A percentile compares a stretch with the other conserved stretches of the same genome.
These are phyloP conservation scores for Salix suchowensis DNA, from an alignment of 345 rosid genomes.

Conservation along the genomic window DNA sequence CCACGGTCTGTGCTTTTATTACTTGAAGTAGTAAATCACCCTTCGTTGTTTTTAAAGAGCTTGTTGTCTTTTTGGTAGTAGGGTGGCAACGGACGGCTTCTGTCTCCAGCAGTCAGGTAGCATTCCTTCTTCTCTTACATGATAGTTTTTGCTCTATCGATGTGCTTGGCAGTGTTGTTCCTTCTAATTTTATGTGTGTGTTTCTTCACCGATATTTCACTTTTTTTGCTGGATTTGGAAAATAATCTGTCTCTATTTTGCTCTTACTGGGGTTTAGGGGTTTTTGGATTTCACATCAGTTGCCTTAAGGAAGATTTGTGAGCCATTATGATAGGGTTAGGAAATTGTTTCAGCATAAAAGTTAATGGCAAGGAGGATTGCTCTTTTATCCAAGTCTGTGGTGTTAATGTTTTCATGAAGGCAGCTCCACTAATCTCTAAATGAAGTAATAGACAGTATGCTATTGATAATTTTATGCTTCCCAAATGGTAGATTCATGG, in stretches of 20 bases:
- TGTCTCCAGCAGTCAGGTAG: slow-evolving; percentile 22
- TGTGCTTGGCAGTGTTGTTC: neutral
- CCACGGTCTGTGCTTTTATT: neutral
- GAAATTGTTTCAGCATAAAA: slow-evolving; percentile 3
- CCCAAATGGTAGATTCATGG: neutral
- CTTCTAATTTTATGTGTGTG: slow-evolving; percentile 25
- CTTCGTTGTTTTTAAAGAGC: slow-evolving; percentile 2
- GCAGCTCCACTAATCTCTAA: neutral
- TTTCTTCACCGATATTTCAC: neutral
- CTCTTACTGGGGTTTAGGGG: neutral
- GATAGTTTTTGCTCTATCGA: neutral
- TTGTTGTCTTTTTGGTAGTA: slow-evolving; percentile 10
- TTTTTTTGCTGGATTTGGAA: slow-evolving; percentile 7
- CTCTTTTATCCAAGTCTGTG: neutral
- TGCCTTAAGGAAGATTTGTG: slow-evolving; percentile 1
- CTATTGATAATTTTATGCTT: neutral
- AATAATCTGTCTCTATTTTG: neutral
- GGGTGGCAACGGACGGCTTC: slow-evolving; percentile 15
- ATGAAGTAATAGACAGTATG: neutral
- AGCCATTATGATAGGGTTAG: neutral
- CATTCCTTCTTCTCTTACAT: neutral
- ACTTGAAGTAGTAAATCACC: neutral
- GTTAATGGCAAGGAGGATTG: neutral
- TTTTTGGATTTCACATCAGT: neutral
- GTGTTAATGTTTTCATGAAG: neutral